These are phyloP conservation scores for Camelina laxa DNA, from an alignment of 345 rosid genomes.

Conservation along the genomic window DNA sequence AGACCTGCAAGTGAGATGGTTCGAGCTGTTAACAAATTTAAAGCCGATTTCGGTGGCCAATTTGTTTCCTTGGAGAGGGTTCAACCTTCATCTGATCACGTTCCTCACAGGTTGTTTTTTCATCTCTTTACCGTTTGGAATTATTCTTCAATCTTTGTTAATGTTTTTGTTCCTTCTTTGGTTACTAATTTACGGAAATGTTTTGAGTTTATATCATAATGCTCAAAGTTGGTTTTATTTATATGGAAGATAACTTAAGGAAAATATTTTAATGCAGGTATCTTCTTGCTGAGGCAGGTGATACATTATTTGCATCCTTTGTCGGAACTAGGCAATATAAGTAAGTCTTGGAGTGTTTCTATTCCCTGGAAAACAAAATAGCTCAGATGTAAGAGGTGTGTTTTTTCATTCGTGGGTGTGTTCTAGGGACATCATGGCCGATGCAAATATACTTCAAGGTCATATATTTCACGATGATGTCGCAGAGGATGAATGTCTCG, in stretches of 20 bases:
- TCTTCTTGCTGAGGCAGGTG: constrained; percentile 92
- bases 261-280: constrained; percentile 54
- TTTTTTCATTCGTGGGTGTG: constrained; percentile 24
- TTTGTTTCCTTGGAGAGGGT: constrained; percentile 84
- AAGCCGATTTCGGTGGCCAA: constrained; percentile 95
- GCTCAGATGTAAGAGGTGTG: constrained; percentile 18
- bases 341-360: constrained; percentile 52
- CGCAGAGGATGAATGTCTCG: constrained; percentile 51
- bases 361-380: neutral
- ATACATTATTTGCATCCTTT: constrained; percentile 94
- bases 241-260: neutral
- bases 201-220: no score
- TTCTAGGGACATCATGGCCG: constrained; percentile 89
- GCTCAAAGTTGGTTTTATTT: constrained; percentile 9
- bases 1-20: constrained; percentile 86
- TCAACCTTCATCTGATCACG: constrained; percentile 94
- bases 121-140: no score
- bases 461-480: constrained; percentile 86
- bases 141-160: neutral
- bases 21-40: constrained; percentile 90
- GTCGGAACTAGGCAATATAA: constrained; percentile 94
- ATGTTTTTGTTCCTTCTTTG: neutral
- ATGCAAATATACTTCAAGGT: constrained; percentile 95
- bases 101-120: constrained; percentile 75
- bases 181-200: no score